Base-by-base conservation (phyloP, 345 rosid species). In the Acer negundo region DNA sequence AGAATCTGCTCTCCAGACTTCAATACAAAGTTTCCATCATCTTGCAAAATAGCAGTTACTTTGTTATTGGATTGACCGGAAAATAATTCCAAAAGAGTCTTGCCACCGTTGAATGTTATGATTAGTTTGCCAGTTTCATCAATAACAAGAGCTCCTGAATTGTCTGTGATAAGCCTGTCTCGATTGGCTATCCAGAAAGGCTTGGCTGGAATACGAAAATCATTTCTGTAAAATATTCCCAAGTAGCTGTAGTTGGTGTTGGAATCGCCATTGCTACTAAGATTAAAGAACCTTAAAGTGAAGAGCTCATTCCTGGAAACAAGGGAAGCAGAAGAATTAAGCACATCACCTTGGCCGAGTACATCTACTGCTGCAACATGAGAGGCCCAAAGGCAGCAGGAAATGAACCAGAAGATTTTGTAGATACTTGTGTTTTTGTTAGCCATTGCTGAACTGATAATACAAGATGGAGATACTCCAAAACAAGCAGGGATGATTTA, bases 1-100 rank as follows among this genome's bases (percentile, higher is more conserved):
- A 46, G 44, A 23, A 22, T 22, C 58, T 3, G 58, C 15, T 28
- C 58, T 10, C 3, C 12, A 42, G 55, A 3, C 23, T 40, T 46
- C 72, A 69, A 69, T 4, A 69, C 72, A 13, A 69, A 69, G 55
- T 69, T 69, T 46, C 72, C 72, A 20, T 46, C 13, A 47, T 69
- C 72, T 22, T 69, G 17, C 72, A 69, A 69, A n/a, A 46, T 16
- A 47, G 58, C 72, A n/a, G 10, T 22, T 69, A 46, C 16, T 6
- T 69, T 67, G 16, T 35, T n/a, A 10, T 24, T 44, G 22, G 38
- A 22, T 44, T 3, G 72, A 69, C 28, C 31, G 2, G 72, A 40
- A 31, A n/a, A 68, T 20, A 68, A 20, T 15, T 44, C 16, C 6
- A 68, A 2, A 10, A 24, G 13, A 68, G 53, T 2, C 13, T 8